Conservation (phyloP, 192 early-diverging fungal genomes). For the Pilaira anomala region DNA sequence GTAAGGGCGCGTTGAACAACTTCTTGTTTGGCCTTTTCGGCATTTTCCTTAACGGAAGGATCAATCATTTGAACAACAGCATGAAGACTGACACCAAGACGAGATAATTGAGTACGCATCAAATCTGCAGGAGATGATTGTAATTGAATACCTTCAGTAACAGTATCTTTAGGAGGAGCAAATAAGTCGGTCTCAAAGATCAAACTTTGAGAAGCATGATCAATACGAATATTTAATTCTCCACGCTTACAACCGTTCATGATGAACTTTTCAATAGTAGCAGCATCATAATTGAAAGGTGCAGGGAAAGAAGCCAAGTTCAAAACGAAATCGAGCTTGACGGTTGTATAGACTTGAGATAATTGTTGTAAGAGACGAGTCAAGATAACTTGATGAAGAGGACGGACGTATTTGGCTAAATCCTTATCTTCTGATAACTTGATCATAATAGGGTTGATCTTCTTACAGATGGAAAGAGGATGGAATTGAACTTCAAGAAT, state of each 20-base stretch:
- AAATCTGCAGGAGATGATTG: slow-evolving; percentile 84
- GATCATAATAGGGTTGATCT: slow-evolving; percentile 86
- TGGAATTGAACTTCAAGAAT: slow-evolving; percentile 99
- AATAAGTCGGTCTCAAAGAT: slow-evolving; percentile 94
- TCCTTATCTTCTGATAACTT: slow-evolving; percentile 69
- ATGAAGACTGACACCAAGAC: slow-evolving; percentile 81
- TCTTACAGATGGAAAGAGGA: slow-evolving; percentile 96
- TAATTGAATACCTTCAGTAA: slow-evolving; percentile 78
- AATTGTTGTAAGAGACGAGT: slow-evolving; percentile 98
- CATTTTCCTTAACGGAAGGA: slow-evolving; percentile 65
- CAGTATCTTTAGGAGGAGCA: slow-evolving; percentile 65
- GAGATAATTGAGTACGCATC: slow-evolving; percentile 90
- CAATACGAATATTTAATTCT: slow-evolving; percentile 92
- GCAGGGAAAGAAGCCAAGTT: slow-evolving; percentile 84
- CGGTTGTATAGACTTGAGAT: slow-evolving; percentile 96
- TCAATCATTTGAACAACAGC: slow-evolving; percentile 83
- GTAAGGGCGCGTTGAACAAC: slow-evolving; percentile 70
- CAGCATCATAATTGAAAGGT: slow-evolving; percentile 79
- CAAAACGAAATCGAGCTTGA: slow-evolving; percentile 93
- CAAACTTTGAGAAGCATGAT: slow-evolving; percentile 86
- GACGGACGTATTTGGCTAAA: slow-evolving; percentile 85
- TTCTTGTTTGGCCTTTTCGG: slow-evolving; percentile 61
- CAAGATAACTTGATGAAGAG: slow-evolving; percentile 93
- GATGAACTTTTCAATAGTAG: slow-evolving; percentile 95
- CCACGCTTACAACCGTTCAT: slow-evolving; percentile 97